Conservation (phyloP, 768 basidiomycete species). For the Mycena albidolilacea region DNA sequence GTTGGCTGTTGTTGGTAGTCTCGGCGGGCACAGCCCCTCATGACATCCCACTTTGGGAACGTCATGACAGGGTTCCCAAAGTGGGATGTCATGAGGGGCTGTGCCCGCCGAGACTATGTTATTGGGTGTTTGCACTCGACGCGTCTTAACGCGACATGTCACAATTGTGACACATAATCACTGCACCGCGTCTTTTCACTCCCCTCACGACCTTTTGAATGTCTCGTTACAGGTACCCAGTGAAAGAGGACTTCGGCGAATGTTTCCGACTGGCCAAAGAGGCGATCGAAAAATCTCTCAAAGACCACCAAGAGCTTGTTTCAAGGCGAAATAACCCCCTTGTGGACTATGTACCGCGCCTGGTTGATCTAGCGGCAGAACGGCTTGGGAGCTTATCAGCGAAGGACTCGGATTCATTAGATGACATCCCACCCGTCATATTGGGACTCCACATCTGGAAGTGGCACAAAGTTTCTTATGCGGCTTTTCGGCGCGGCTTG, state of each 20-base stretch:
- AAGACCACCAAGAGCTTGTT: not conserved
- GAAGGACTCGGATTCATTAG: constrained; percentile 7
- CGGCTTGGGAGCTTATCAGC: constrained; percentile 8
- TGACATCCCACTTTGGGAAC: too few species aligned
- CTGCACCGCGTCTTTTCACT: too few species aligned
- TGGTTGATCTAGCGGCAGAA: not conserved
- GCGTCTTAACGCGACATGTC: too few species aligned
- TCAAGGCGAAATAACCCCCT: not conserved
- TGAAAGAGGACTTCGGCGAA: not conserved
- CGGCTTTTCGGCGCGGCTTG: constrained; percentile 1
- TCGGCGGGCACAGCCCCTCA: too few species aligned
- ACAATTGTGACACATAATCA: too few species aligned
- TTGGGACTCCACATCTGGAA: not conserved
- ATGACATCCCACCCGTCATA: not conserved
- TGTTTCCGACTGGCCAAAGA: not conserved
- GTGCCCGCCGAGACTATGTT: too few species aligned
- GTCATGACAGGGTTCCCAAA: too few species aligned
- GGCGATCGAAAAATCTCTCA: constrained; percentile 2
- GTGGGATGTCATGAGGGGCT: too few species aligned
- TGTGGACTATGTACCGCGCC: not conserved
- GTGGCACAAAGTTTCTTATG: constrained; percentile 17
- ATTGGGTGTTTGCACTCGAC: too few species aligned
- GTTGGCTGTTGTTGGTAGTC: too few species aligned
- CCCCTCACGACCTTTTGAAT: too few species aligned
- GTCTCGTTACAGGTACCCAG: too few species aligned